These are phyloP conservation scores for Kwoniella dendrophila DNA, from an alignment of 768 basidiomycete species.

Conservation along the genomic window DNA sequence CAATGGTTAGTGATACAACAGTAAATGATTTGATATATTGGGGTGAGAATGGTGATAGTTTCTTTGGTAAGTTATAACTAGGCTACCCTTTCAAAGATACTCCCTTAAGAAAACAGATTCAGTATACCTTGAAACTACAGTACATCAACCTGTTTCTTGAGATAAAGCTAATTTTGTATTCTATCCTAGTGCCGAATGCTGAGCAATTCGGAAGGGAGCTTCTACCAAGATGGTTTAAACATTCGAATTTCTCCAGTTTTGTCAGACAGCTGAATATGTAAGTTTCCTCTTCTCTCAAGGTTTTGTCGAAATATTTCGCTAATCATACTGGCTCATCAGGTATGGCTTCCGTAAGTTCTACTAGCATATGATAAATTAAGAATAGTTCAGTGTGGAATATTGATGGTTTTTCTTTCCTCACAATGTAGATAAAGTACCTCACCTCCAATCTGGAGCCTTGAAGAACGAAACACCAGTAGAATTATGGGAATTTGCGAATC, in stretches of 20 bases:
- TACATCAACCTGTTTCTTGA: background rate
- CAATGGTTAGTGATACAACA: constrained; percentile 86
- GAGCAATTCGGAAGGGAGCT: constrained; percentile 83
- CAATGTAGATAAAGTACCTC: constrained; percentile 66
- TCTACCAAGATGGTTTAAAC: constrained; percentile 57
- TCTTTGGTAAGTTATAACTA: constrained; percentile 68
- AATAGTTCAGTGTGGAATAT: no score
- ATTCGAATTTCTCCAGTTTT: constrained; percentile 57
- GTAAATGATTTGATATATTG: constrained; percentile 86
- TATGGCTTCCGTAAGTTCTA: constrained; percentile 68
- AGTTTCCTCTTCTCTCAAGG: constrained; percentile 3
- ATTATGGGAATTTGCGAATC: constrained; percentile 79
- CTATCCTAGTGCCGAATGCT: constrained; percentile 74
- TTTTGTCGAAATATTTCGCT: background rate
- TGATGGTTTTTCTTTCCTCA: background rate
- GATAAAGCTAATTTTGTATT: background rate
- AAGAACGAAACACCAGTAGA: constrained; percentile 67
- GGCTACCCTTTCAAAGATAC: background rate
- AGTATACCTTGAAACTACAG: no score
- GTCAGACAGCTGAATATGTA: constrained; percentile 56
- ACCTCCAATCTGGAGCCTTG: constrained; percentile 91
- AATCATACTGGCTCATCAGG: constrained; percentile 7
- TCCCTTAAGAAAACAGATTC: background rate
- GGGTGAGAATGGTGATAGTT: constrained; percentile 87
- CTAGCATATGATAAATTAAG: background rate